These are phyloP conservation scores for Cornus suecica DNA, from an alignment of 148 eudicot species.

Conservation along the genomic window DNA sequence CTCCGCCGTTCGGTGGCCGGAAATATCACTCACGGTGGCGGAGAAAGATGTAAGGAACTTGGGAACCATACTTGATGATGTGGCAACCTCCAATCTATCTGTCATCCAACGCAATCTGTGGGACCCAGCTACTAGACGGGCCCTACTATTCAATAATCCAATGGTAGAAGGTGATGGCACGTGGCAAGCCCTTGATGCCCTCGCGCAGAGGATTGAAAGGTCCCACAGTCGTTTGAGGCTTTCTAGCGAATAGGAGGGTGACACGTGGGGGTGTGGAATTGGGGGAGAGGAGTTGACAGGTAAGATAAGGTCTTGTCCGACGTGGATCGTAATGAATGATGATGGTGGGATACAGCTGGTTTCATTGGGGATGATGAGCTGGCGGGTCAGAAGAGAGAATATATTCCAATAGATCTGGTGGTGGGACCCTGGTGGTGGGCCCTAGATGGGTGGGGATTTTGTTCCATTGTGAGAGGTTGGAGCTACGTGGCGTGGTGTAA, in stretches of 20 bases:
- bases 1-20: constrained; percentile 57
- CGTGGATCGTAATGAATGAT: constrained; percentile 1
- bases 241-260: constrained; percentile 8
- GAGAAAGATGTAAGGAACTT: constrained; percentile 55
- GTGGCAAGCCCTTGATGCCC: constrained; percentile 49
- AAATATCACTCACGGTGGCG: constrained; percentile 63
- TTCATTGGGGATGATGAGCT: constrained; percentile 1
- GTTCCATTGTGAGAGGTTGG: neutral
- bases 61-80: constrained; percentile 50
- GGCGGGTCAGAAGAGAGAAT: neutral
- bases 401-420: neutral
- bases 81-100: constrained; percentile 54
- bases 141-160: constrained; percentile 47
- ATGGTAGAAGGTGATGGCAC: constrained; percentile 60
- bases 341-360: constrained; percentile 30
- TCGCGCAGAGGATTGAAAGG: constrained; percentile 30
- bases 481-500: constrained; percentile 13
- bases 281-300: constrained; percentile 6
- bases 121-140: constrained; percentile 42
- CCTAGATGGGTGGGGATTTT: neutral
- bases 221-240: constrained; percentile 26
- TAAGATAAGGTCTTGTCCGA: constrained; percentile 6
- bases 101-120: constrained; percentile 49
- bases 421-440: neutral
- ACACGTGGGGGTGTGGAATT: constrained; percentile 15